Conservation (phyloP, 768 basidiomycete species). For the Coprinopsis cinerea region DNA sequence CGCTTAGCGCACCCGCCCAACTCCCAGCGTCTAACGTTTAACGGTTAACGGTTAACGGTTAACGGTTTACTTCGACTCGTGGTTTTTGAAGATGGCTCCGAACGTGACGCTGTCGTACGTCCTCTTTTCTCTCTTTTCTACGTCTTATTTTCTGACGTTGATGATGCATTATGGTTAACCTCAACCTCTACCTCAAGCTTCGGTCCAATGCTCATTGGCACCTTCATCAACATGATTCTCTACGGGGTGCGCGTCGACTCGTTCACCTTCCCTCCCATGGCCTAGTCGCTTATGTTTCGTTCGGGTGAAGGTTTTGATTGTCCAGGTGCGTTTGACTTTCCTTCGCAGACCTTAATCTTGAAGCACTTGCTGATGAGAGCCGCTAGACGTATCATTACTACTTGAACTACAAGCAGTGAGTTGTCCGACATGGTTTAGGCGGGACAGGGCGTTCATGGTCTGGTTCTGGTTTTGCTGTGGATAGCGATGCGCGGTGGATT, state of each 20-base stretch:
- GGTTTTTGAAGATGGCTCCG: constrained; percentile 13
- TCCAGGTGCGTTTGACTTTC: constrained; percentile 23
- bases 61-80: not conserved
- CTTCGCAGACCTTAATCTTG: not conserved
- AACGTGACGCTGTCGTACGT: constrained; percentile 28
- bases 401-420: constrained; percentile 33
- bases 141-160: no score
- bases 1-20: no score
- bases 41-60: no score
- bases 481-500: constrained; percentile 39
- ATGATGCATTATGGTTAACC: no score
- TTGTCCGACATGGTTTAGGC: not conserved
- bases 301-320: constrained; percentile 25
- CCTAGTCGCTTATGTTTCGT: not conserved
- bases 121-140: not conserved
- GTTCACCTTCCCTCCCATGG: not conserved
- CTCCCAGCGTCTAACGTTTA: no score
- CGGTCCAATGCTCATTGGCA: constrained; percentile 41
- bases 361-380: not conserved
- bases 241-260: constrained; percentile 44
- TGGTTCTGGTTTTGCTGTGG: no score
- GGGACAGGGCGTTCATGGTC: not conserved
- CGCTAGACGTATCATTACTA: constrained; percentile 33
- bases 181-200: no score
- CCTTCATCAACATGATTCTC: constrained; percentile 37